A percentile compares a stretch with the other conserved stretches of the same genome.
Conservation (phyloP, 2,329 filamentous ascomycete species). For the Xylariaceae sp. region DNA sequence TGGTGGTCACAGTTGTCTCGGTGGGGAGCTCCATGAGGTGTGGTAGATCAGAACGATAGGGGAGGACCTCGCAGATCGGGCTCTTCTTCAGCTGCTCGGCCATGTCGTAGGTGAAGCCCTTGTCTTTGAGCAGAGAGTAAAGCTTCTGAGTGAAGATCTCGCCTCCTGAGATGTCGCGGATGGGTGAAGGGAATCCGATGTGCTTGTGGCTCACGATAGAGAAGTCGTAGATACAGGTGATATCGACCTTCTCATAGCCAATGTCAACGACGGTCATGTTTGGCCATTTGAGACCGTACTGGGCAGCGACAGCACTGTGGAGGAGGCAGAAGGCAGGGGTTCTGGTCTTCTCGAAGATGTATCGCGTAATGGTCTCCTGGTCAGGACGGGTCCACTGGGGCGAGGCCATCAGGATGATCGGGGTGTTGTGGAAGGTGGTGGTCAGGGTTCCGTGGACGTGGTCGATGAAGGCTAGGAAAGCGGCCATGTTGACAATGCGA, state of each 20-base stretch:
- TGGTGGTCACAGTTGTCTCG: constrained; percentile 35
- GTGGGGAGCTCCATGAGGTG: constrained; percentile 47
- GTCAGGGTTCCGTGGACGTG: constrained; percentile 88
- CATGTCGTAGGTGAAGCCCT: constrained; percentile 62
- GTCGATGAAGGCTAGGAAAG: constrained; percentile 88
- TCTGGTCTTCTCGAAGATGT: constrained; percentile 96
- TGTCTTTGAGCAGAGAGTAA: constrained; percentile 58
- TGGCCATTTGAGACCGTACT: constrained; percentile 73
- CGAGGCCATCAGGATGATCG: constrained; percentile 84
- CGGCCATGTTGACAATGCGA: constrained; percentile 82
- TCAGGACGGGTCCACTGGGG: constrained; percentile 88
- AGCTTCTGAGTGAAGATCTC: constrained; percentile 79
- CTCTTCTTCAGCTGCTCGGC: constrained; percentile 68
- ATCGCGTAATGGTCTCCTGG: constrained; percentile 82
- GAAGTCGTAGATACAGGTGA: constrained; percentile 85
- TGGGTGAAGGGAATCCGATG: constrained; percentile 49
- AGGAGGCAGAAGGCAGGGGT: constrained; percentile 88
- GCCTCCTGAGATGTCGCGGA: constrained; percentile 65
- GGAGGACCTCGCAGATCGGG: constrained; percentile 61
- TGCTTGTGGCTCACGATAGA: constrained; percentile 64
- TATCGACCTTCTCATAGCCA: constrained; percentile 85
- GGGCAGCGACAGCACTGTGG: constrained; percentile 80
- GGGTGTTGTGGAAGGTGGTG: constrained; percentile 92
- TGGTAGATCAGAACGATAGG: constrained; percentile 45
- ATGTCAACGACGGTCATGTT: constrained; percentile 88